Percentiles rank a stretch among this genome's conserved stretches.
Conservation (phyloP, 495 filamentous ascomycete genomes). For the Hypoxylon trugodes region DNA sequence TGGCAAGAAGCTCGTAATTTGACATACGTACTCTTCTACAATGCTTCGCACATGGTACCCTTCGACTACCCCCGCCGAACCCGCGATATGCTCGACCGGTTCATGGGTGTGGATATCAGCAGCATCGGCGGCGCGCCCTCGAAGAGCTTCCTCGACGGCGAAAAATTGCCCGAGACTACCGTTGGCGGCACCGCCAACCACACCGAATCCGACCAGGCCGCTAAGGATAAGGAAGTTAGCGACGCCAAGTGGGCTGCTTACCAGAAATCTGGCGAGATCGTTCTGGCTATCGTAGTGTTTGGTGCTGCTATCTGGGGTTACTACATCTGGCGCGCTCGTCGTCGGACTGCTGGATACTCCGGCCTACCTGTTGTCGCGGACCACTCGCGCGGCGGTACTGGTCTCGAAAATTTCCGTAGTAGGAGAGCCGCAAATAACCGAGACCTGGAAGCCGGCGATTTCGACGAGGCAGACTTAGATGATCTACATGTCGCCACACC, state of each 20-base stretch:
- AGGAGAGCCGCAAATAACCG: constrained; percentile 48
- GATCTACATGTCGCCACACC: constrained; percentile 67
- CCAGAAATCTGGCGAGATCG: constrained; percentile 88
- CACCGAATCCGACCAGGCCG: constrained; percentile 78
- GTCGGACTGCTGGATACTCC: constrained; percentile 62
- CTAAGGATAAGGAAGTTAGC: constrained; percentile 75
- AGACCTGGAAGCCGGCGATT: constrained; percentile 85
- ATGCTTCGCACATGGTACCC: constrained; percentile 96
- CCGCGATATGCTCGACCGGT: constrained; percentile 96
- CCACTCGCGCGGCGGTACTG: constrained; percentile 38
- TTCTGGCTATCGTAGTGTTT: constrained; percentile 83
- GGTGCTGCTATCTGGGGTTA: constrained; percentile 82
- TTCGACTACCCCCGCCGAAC: constrained; percentile 88
- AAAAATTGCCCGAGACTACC: constrained; percentile 83
- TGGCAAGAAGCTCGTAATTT: constrained; percentile 95
- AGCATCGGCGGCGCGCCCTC: constrained; percentile 86
- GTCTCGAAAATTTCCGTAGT: constrained; percentile 61
- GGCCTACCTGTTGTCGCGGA: constrained; percentile 52
- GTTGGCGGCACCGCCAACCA: constrained; percentile 80
- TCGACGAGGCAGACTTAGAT: constrained; percentile 89
- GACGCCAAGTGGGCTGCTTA: constrained; percentile 93
- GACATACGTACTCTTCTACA: constrained; percentile 95
- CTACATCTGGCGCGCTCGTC: constrained; percentile 82
- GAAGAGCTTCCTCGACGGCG: constrained; percentile 88
- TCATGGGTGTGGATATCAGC: constrained; percentile 92